Conservation (phyloP, 495 filamentous ascomycete genomes). For the Tricharina praecox region DNA sequence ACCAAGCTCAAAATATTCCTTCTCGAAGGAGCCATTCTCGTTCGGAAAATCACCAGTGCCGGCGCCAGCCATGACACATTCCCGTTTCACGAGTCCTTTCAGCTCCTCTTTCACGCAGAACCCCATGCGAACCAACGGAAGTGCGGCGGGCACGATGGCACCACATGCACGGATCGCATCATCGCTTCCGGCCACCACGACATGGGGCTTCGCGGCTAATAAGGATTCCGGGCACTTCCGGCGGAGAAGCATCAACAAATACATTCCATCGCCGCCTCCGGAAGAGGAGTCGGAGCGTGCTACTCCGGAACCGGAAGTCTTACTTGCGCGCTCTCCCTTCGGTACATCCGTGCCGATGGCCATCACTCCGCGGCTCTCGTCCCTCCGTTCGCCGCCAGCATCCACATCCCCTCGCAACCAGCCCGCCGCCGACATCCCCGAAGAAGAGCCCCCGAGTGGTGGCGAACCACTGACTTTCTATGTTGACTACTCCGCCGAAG, state of each 20-base stretch:
- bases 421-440: slow-evolving; percentile 1
- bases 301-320: slow-evolving; percentile 8
- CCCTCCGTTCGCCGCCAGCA: slow-evolving; percentile 12
- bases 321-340: background rate
- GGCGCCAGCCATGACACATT: background rate
- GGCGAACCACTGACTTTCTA: slow-evolving; percentile 1
- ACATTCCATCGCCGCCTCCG: slow-evolving; percentile 12
- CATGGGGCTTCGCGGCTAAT: slow-evolving; percentile 9
- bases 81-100: background rate
- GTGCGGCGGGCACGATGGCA: background rate
- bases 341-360: slow-evolving; percentile 20
- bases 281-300: slow-evolving; percentile 15
- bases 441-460: too few relatives aligned
- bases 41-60: slow-evolving; percentile 18
- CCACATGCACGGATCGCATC: slow-evolving; percentile 11
- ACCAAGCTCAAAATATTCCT: background rate
- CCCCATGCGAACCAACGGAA: background rate
- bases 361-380: slow-evolving; percentile 17
- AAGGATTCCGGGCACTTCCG: slow-evolving; percentile 11
- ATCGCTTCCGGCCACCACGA: slow-evolving; percentile 17
- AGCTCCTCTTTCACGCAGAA: background rate
- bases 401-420: slow-evolving; percentile 14
- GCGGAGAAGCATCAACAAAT: slow-evolving; percentile 23
- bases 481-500: background rate
- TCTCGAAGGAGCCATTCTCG: slow-evolving; percentile 12